A percentile compares a stretch with the other conserved stretches of the same genome.
Evolutionary conservation across 78 protist genomes (phyloP).

Genomic region (Tieghemostelium lacteum): DNA sequence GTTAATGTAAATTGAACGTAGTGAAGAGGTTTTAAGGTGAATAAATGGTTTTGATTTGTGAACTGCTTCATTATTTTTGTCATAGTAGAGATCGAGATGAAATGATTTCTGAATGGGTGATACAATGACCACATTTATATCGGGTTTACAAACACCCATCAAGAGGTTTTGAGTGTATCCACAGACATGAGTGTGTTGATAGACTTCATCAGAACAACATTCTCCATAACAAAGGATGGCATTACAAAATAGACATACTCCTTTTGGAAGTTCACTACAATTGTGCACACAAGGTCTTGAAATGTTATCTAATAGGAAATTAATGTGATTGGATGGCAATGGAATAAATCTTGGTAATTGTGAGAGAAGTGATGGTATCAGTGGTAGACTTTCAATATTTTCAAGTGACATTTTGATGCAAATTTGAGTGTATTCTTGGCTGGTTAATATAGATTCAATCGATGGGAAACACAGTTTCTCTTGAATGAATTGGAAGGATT

Average conservation of each 20-base stretch:
- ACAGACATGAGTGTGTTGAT: conserved; percentile 9
- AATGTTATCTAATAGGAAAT: conserved; percentile 36
- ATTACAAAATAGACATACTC: conserved; percentile 62
- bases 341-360: conserved; percentile 37
- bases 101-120: neutral
- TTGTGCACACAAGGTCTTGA: conserved; percentile 23
- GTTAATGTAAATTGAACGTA: conserved; percentile 20
- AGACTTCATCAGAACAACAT: conserved; percentile 40
- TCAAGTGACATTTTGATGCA: too few species aligned
- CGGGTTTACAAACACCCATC: conserved; percentile 37
- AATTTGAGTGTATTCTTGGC: too few species aligned
- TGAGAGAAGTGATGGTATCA: neutral
- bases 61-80: conserved; percentile 47
- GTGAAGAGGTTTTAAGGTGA: neutral
- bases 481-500: neutral
- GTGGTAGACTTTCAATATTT: too few species aligned
- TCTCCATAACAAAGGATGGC: conserved; percentile 16
- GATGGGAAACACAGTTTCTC: conserved; percentile 10
- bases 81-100: conserved; percentile 14
- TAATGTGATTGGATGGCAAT: conserved; percentile 42
- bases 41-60: conserved; percentile 51
- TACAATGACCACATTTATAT: neutral
- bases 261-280: conserved; percentile 47
- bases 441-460: too few species aligned
- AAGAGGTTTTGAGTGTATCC: neutral